phyloP scores from a whole-genome alignment of 306 rosid genomes.

The Sphenostylis stenocarpa region DNA sequence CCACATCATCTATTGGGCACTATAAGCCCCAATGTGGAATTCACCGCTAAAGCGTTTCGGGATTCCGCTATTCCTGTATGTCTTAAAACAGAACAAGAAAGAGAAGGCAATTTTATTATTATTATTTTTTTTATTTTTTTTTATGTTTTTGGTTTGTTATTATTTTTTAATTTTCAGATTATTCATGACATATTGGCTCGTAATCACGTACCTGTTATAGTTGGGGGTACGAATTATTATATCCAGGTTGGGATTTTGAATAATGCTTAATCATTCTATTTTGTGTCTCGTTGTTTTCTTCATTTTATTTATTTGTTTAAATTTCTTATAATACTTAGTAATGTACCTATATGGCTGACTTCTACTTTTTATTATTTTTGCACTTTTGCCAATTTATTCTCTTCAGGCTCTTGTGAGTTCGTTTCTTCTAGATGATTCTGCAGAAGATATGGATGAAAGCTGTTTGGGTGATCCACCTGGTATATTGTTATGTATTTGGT shows the following conservation, averaged over 20 bases:
- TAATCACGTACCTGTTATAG: constrained; percentile 70
- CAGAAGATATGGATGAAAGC: constrained; percentile 47
- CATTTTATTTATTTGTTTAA: background rate
- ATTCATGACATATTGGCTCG: constrained; percentile 69
- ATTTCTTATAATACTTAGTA: background rate
- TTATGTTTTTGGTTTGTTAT: background rate
- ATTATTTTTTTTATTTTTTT: background rate
- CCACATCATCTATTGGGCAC: constrained; percentile 88
- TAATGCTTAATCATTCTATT: background rate
- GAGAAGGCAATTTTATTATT: background rate
- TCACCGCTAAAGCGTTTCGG: constrained; percentile 80
- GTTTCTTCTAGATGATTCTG: constrained; percentile 76
- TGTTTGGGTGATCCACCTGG: constrained; percentile 43
- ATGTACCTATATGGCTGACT: background rate
- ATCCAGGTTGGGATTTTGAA: constrained; percentile 63
- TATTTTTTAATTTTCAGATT: constrained; percentile 50
- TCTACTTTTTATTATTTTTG: background rate
- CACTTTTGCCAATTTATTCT: background rate
- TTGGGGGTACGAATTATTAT: constrained; percentile 96
- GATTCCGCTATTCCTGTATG: constrained; percentile 75
- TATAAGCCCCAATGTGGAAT: constrained; percentile 63
- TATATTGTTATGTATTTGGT: constrained; percentile 25
- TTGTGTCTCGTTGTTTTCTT: background rate
- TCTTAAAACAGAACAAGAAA: background rate
- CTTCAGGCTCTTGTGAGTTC: constrained; percentile 84